A percentile compares a stretch with the other conserved stretches of the same genome.
These are phyloP conservation scores for Hypericum perforatum DNA, from an alignment of 345 rosid genomes.

Conservation along the genomic window DNA sequence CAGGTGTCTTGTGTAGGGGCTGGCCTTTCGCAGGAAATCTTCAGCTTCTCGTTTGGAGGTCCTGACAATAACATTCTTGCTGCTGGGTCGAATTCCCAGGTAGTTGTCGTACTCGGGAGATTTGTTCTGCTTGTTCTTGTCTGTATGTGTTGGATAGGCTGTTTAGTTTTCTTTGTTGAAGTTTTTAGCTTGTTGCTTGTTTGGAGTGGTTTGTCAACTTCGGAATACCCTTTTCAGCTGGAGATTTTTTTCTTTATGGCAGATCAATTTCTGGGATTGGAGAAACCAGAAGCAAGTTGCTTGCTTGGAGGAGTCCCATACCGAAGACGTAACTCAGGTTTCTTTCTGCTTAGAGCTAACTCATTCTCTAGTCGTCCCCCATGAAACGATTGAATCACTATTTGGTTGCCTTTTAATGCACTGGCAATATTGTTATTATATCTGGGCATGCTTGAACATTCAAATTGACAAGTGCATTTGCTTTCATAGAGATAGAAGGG, in stretches of 20 bases:
- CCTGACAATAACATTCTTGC: constrained; percentile 62
- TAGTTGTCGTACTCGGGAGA: constrained; percentile 12
- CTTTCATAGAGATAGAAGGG: too few relatives aligned
- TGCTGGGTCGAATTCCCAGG: constrained; percentile 84
- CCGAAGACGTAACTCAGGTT: constrained; percentile 92
- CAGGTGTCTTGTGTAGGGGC: constrained; percentile 56
- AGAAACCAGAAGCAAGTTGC: constrained; percentile 87
- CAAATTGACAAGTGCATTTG: too few relatives aligned
- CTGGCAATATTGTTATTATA: too few relatives aligned
- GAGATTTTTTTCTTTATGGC: constrained; percentile 7
- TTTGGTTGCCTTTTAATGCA: too few relatives aligned
- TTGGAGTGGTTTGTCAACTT: background rate
- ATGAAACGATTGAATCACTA: too few relatives aligned
- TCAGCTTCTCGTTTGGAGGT: constrained; percentile 79
- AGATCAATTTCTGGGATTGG: constrained; percentile 94
- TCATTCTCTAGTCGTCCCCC: too few relatives aligned
- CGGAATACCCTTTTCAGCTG: background rate
- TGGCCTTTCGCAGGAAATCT: constrained; percentile 48
- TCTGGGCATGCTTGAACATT: too few relatives aligned
- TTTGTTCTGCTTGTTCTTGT: background rate
- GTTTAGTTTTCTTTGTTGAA: background rate
- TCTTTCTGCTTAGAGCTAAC: background rate
- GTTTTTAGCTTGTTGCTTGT: constrained; percentile 4
- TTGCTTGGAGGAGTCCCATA: constrained; percentile 79
- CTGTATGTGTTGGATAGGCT: background rate